phyloP scores from a whole-genome alignment of 768 basidiomycete genomes.

The Lanmaoa rubissima region DNA sequence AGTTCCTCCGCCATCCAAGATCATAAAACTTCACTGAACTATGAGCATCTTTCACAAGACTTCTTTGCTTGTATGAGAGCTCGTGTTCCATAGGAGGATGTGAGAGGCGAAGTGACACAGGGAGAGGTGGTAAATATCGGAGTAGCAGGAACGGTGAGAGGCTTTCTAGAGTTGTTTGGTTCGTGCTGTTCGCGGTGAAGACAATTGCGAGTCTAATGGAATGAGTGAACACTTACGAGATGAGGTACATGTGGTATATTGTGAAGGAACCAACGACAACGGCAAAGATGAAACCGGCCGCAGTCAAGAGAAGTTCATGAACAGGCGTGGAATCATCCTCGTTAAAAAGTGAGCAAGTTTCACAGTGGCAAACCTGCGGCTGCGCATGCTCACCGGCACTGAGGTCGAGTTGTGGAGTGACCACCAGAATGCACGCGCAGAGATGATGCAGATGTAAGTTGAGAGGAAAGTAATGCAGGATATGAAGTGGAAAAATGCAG shows the following conservation, averaged over 20 bases:
- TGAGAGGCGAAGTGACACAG: constrained; percentile 48
- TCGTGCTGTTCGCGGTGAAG: constrained; percentile 49
- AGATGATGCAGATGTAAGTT: constrained; percentile 55
- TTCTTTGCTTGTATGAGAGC: constrained; percentile 61
- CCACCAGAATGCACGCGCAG: constrained; percentile 53
- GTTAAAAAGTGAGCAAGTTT: constrained; percentile 2
- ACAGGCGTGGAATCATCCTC: constrained; percentile 67
- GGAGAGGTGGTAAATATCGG: constrained; percentile 65
- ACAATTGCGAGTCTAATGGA: not conserved
- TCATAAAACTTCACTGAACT: constrained; percentile 63
- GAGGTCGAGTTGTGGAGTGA: constrained; percentile 61
- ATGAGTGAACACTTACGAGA: constrained; percentile 48
- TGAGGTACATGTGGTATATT: constrained; percentile 73
- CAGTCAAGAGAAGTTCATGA: constrained; percentile 66
- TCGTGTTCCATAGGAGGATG: constrained; percentile 73
- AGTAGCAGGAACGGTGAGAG: constrained; percentile 74
- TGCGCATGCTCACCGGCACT: constrained; percentile 47
- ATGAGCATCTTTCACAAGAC: constrained; percentile 64
- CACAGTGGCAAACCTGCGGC: not conserved
- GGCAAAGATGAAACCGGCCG: constrained; percentile 55
- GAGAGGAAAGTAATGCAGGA: constrained; percentile 60
- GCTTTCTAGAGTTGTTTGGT: constrained; percentile 82
- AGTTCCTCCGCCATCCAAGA: constrained; percentile 70
- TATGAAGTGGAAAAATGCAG: constrained; percentile 80
- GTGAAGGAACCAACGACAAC: constrained; percentile 76